A percentile compares a stretch with the other conserved stretches of the same genome.
Evolutionary conservation across 108 stramenopile species (phyloP).

Genomic region (Nannochloropsis gaditana): DNA sequence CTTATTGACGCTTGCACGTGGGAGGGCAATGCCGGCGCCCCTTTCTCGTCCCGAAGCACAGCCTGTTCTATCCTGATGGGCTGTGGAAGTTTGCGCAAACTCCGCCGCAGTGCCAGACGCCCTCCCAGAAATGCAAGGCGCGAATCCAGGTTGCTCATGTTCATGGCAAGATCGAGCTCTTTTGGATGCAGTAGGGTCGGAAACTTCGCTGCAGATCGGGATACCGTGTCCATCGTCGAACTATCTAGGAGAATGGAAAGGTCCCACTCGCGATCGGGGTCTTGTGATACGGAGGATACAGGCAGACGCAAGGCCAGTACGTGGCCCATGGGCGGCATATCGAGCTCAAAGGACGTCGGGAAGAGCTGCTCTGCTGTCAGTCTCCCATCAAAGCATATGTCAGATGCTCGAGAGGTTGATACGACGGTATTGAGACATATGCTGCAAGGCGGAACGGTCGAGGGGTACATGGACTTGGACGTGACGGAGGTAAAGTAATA

Average conservation of each 20-base stretch:
- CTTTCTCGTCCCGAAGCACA: neutral
- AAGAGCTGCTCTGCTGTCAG: neutral
- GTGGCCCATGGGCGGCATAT: slow-evolving; percentile 6
- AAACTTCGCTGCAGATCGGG: neutral
- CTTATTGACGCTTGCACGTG: slow-evolving; percentile 9
- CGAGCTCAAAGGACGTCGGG: neutral
- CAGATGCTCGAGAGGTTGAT: too few relatives aligned
- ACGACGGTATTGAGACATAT: too few relatives aligned
- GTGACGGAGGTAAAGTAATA: too few relatives aligned
- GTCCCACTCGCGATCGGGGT: neutral
- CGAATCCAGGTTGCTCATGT: neutral
- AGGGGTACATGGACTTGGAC: too few relatives aligned
- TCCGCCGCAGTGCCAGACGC: neutral
- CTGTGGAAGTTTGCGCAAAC: neutral
- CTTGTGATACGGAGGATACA: neutral
- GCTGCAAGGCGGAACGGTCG: too few relatives aligned
- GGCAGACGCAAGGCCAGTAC: slow-evolving; percentile 11
- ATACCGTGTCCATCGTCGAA: too few relatives aligned
- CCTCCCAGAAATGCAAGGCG: slow-evolving; percentile 1
- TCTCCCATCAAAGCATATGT: too few relatives aligned
- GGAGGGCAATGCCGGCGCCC: neutral
- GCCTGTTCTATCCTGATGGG: slow-evolving; percentile 10
- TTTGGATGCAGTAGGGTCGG: neutral
- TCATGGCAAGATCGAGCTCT: neutral
- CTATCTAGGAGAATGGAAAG: neutral